A percentile compares a stretch with the other conserved stretches of the same genome.
phyloP scores from a whole-genome alignment of 1,284 basidiomycete species.

The Sphaerobolus stellatus region DNA sequence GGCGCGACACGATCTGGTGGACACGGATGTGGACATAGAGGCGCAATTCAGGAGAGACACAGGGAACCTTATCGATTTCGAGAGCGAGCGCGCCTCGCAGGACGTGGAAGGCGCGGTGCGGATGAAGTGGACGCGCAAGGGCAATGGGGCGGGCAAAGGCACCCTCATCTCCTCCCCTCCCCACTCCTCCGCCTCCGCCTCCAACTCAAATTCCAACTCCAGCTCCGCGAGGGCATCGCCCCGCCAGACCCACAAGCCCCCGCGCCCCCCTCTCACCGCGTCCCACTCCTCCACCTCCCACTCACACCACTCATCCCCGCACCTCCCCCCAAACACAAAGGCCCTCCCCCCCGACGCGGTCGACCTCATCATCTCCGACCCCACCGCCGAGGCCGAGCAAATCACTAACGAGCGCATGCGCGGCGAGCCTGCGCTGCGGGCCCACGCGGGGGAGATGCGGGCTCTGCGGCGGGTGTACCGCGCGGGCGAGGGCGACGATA shows the following conservation, averaged over 20 bases:
- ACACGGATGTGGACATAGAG: constrained; percentile 11
- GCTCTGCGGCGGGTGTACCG: constrained; percentile 54
- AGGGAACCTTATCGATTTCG: constrained; percentile 41
- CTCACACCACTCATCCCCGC: too few relatives aligned
- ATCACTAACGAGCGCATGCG: constrained; percentile 50
- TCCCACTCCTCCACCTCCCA: constrained; percentile 19
- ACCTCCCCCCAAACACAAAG: constrained; percentile 33
- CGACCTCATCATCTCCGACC: constrained; percentile 72
- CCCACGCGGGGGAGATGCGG: constrained; percentile 19
- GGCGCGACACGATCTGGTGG: neutral
- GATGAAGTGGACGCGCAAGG: constrained; percentile 42
- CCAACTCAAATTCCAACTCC: too few relatives aligned
- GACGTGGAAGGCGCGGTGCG: constrained; percentile 35
- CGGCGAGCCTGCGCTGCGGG: constrained; percentile 48
- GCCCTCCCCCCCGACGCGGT: constrained; percentile 70
- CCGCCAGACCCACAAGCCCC: too few relatives aligned
- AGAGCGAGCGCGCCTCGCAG: constrained; percentile 35
- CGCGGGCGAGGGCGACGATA: constrained; percentile 45
- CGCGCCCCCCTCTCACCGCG: constrained; percentile 16
- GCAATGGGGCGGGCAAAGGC: constrained; percentile 7
- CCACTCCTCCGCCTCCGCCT: constrained; percentile 18
- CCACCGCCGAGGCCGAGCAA: constrained; percentile 48
- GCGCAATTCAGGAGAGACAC: constrained; percentile 19
- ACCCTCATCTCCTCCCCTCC: constrained; percentile 16
- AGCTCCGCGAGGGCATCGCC: too few relatives aligned